Conservation (phyloP, 257 asterid genomes). For the Solanum neorickii region DNA sequence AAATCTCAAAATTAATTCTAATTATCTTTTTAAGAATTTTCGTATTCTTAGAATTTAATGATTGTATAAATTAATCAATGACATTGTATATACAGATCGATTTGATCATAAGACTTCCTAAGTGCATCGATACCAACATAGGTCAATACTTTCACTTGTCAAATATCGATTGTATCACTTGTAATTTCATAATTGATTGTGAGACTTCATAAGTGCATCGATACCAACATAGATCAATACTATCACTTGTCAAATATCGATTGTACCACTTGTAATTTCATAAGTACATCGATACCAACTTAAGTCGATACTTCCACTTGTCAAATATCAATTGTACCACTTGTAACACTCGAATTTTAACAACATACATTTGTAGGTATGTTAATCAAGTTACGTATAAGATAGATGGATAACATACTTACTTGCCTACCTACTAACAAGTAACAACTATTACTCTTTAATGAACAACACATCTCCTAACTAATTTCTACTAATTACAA, state of each 20-base stretch:
- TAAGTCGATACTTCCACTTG: not conserved
- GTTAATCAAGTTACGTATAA: not conserved
- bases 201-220: too few relatives aligned
- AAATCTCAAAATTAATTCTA: not conserved
- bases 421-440: not conserved
- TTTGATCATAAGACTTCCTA: too few relatives aligned
- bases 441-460: not conserved
- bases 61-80: too few relatives aligned
- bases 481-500: not conserved
- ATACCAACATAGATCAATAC: too few relatives aligned
- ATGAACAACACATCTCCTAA: not conserved
- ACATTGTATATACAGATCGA: too few relatives aligned
- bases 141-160: too few relatives aligned
- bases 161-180: too few relatives aligned
- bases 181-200: too few relatives aligned
- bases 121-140: too few relatives aligned
- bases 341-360: not conserved
- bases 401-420: not conserved
- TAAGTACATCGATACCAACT: not conserved
- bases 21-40: not conserved
- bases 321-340: not conserved
- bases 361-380: too few relatives aligned
- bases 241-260: too few relatives aligned
- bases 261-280: too few relatives aligned
- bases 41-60: fast-evolving